These are phyloP conservation scores for Epichloe typhina DNA, from an alignment of 2,329 filamentous ascomycete genomes.

Conservation along the genomic window DNA sequence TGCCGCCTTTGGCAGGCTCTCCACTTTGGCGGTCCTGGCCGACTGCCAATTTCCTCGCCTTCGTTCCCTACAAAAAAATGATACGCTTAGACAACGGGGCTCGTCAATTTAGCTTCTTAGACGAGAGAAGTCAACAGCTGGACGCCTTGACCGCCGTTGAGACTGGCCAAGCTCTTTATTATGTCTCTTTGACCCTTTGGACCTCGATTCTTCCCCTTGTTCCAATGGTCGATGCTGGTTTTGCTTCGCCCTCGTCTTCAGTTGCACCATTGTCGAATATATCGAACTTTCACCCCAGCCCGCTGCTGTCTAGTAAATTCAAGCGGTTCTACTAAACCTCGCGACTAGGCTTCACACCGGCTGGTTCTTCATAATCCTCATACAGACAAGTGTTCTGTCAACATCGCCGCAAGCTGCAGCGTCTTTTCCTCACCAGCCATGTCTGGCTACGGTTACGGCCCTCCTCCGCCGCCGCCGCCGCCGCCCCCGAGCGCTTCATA, in stretches of 20 bases:
- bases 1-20: background rate
- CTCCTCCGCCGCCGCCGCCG: slow-evolving; percentile 30
- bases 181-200: background rate
- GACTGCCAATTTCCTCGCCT: no score
- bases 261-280: background rate
- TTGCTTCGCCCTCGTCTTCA: background rate
- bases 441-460: slow-evolving; percentile 37
- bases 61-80: no score
- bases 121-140: background rate
- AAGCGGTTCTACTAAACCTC: background rate
- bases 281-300: background rate
- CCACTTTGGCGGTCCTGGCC: background rate
- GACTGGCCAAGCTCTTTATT: background rate
- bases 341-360: background rate
- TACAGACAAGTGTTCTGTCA: slow-evolving; percentile 11
- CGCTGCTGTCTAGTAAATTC: background rate
- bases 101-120: no score
- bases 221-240: background rate
- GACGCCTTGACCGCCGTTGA: background rate
- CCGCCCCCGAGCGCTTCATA: slow-evolving; percentile 24
- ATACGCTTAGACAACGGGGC: no score
- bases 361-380: background rate
- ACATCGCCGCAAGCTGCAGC: slow-evolving; percentile 4
- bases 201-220: background rate
- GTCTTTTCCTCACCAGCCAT: slow-evolving; percentile 16